Conservation (phyloP, 2,329 filamentous ascomycete genomes). For the Hymenoscyphus occultus region DNA sequence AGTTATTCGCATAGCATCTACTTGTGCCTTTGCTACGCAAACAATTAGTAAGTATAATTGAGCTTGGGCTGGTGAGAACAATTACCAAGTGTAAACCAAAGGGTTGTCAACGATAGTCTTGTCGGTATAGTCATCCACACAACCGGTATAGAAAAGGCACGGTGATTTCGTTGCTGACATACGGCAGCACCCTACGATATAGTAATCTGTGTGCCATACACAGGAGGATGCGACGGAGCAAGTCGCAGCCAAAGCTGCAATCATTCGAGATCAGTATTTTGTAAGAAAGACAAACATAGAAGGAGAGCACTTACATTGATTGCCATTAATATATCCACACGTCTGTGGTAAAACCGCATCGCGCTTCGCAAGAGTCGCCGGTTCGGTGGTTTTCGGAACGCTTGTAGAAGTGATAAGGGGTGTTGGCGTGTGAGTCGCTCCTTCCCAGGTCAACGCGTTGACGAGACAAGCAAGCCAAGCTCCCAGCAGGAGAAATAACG, state of each 20-base stretch:
- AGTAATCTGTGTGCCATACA: conserved; percentile 22
- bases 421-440: background rate
- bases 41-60: background rate
- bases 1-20: conserved; percentile 17
- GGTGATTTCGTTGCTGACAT: conserved; percentile 15
- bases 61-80: background rate
- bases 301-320: background rate
- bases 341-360: background rate
- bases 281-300: too few species aligned
- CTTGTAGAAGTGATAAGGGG: background rate
- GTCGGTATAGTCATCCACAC: conserved; percentile 18
- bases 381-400: background rate
- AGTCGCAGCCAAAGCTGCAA: conserved; percentile 10
- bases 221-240: conserved; percentile 19
- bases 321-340: background rate
- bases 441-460: background rate
- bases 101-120: conserved; percentile 10
- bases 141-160: conserved; percentile 19
- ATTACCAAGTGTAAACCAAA: conserved; percentile 19
- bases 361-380: background rate
- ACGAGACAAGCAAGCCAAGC: background rate
- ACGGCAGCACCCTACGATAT: conserved; percentile 21
- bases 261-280: background rate
- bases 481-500: background rate
- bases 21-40: conserved; percentile 13